Evolutionary conservation across 139 green algal genomes (phyloP).

Genomic region (Tetradesmus lagerheimii): DNA sequence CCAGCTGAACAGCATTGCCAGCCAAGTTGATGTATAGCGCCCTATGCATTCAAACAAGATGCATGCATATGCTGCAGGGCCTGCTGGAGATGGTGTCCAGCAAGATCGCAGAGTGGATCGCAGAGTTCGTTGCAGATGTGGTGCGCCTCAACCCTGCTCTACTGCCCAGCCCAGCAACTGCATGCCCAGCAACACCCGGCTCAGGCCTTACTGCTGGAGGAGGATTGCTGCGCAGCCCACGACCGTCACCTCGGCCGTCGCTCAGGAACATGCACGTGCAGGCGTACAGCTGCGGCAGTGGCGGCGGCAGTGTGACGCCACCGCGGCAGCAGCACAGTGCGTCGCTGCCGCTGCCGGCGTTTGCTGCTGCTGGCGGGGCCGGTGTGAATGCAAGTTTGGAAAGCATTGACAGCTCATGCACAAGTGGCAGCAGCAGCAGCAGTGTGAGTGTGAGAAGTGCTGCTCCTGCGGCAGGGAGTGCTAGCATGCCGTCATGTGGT

Average conservation of each 20-base stretch:
- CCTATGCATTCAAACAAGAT: too few species aligned
- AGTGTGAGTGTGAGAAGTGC: not conserved
- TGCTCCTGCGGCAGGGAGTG: not conserved
- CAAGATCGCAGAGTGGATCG: slow-evolving; percentile 70
- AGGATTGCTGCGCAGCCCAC: slow-evolving; percentile 8
- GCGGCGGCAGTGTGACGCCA: not conserved
- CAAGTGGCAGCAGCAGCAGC: slow-evolving; percentile 2
- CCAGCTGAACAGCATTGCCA: too few species aligned
- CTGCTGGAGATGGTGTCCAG: slow-evolving; percentile 90
- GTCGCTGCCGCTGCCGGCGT: not conserved
- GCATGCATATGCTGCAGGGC: slow-evolving; percentile 59
- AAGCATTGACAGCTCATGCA: not conserved
- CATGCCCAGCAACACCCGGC: not conserved
- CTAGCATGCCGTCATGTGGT: not conserved
- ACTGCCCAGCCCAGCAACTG: slow-evolving; percentile 30
- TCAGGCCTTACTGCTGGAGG: not conserved
- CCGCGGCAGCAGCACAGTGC: not conserved
- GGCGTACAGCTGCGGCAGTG: not conserved
- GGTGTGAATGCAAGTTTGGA: not conserved
- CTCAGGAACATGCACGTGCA: slow-evolving; percentile 4
- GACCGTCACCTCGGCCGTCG: slow-evolving; percentile 17
- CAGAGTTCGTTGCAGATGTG: slow-evolving; percentile 75
- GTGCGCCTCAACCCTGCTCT: slow-evolving; percentile 47
- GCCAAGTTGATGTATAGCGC: too few species aligned
- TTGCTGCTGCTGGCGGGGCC: not conserved